Base-by-base conservation (phyloP, 2,329 filamentous ascomycete species). In the Xylaria sp. region DNA sequence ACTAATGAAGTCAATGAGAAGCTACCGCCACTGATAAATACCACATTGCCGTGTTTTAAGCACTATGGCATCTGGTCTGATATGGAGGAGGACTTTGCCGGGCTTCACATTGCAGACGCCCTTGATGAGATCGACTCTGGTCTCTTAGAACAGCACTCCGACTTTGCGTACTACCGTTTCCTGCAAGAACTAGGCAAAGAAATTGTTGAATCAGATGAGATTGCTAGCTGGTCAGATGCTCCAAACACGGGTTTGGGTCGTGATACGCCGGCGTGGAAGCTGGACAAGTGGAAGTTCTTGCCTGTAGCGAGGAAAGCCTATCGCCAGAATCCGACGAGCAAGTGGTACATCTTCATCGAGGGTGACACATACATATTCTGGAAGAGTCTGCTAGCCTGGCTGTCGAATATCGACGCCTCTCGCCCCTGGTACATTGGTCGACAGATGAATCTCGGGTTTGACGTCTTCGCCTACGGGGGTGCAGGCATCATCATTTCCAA, bases 281-380 rank as follows among this genome's bases (percentile, higher is more conserved):
- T 71, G 34, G 69, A 71, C 59, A 71, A 71, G 59, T 71, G 69
- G 69, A 71, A 71, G 20, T 71, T 71, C 44, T 59, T 71, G 46
- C 66, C 66, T 1, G 44, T 63, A 12, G 69, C 69, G 13, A 66
- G 56, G 18, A 71, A 71, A 39, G 69, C 69, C 28, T 71, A 69
- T 60, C 32, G 6, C 3, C 58, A 66, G 58, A 41, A 55, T 44
- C 55, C 69, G 2, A 51, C 66, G 3, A 69, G 62, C 41, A 62
- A 63, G 58, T 71, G 69, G 69, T 69, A 69, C 39, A 34, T 69
- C n/a, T 71, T 71, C 34, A 32, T 69, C 28, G 69, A 71, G 50
- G 57, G 61, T n/a, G 69, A 71, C 44, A 71, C 69, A 2, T 71
- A 71, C 23, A 51, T 71, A 15, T 61, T 71, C 25, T 71, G 69